These are phyloP conservation scores for Penicillium sp. DNA, from an alignment of 2,329 filamentous ascomycete genomes.

Conservation along the genomic window DNA sequence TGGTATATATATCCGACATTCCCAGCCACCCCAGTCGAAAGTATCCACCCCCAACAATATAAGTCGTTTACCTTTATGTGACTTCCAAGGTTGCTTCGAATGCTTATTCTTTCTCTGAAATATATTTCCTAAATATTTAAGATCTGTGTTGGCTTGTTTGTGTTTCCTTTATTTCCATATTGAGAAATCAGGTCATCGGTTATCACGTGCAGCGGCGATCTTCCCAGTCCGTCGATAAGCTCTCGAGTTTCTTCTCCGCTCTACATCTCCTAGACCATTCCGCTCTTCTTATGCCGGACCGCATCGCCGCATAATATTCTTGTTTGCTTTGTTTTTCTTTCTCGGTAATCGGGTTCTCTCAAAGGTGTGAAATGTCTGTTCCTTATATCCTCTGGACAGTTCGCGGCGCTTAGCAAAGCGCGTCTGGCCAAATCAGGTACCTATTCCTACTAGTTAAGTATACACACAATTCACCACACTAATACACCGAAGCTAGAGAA, in stretches of 20 bases:
- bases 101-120: background rate
- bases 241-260: constrained; percentile 17
- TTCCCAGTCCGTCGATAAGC: constrained; percentile 20
- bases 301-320: constrained; percentile 1
- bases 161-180: background rate
- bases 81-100: background rate
- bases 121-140: background rate
- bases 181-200: constrained; percentile 1
- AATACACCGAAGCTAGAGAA: background rate
- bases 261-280: constrained; percentile 12
- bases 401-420: constrained; percentile 5
- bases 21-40: background rate
- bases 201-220: constrained; percentile 30
- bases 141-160: background rate
- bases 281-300: constrained; percentile 10
- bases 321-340: background rate
- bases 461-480: background rate
- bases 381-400: background rate
- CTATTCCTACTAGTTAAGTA: background rate
- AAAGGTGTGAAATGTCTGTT: constrained; percentile 7
- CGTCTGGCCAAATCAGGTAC: constrained; percentile 4
- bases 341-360: background rate
- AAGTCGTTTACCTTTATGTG: background rate
- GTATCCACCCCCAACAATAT: background rate
- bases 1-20: background rate